Evolutionary conservation across 257 asterid species (phyloP).

Genomic region (Nicotiana undulata): DNA sequence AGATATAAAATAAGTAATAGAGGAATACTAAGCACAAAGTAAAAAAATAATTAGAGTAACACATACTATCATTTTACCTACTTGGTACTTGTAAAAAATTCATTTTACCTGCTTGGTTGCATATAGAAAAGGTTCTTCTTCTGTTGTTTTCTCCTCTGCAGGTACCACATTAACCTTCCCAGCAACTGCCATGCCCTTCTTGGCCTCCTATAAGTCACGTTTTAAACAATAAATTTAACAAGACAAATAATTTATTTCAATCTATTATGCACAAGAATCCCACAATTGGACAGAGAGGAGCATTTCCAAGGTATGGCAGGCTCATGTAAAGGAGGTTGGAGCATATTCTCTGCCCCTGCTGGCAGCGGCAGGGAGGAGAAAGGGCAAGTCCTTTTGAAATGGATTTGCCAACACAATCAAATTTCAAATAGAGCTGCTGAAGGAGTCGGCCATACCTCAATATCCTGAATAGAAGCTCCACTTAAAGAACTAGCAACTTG

Average conservation of each 20-base stretch:
- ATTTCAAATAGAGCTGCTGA: constrained; percentile 8
- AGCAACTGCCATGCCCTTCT: constrained; percentile 42
- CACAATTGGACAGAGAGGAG: neutral
- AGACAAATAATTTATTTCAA: neutral
- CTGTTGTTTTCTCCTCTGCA: constrained; percentile 57
- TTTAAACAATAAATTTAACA: neutral
- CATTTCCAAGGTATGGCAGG: constrained; percentile 9
- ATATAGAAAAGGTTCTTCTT: constrained; percentile 60
- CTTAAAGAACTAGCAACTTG: constrained; percentile 36
- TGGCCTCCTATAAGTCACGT: constrained; percentile 43
- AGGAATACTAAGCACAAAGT: neutral
- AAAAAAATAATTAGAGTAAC: constrained; percentile 8
- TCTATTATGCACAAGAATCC: neutral
- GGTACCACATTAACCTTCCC: constrained; percentile 43
- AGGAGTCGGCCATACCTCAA: constrained; percentile 44
- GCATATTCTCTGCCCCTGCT: neutral
- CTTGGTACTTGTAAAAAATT: constrained; percentile 26
- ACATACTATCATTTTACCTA: constrained; percentile 45
- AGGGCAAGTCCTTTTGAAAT: neutral
- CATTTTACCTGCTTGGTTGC: constrained; percentile 77
- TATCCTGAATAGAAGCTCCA: constrained; percentile 55
- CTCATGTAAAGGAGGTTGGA: neutral
- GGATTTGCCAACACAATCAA: constrained; percentile 5
- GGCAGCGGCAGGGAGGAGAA: neutral
- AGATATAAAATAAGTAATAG: constrained; percentile 4